Conservation (phyloP, 2,329 filamentous ascomycete species). For the Fusarium illudens region DNA sequence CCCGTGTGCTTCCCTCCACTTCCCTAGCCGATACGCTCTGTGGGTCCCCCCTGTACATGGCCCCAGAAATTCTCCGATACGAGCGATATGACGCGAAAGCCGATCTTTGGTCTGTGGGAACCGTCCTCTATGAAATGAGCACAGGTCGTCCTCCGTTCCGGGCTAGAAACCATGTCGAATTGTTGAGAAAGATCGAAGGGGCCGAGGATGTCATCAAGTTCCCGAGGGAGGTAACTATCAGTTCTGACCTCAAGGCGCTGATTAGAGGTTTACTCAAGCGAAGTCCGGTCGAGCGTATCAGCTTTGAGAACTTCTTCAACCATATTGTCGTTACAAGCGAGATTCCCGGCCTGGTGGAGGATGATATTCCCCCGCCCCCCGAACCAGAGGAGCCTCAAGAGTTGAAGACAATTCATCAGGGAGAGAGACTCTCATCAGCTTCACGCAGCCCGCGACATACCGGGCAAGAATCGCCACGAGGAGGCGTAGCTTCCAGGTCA, state of each 20-base stretch:
- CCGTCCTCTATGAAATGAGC: constrained; percentile 95
- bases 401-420: constrained; percentile 45
- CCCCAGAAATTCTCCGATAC: constrained; percentile 94
- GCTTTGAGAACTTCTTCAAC: constrained; percentile 85
- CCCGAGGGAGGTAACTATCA: constrained; percentile 74
- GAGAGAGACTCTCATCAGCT: constrained; percentile 41
- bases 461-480: constrained; percentile 49
- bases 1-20: constrained; percentile 86
- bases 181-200: constrained; percentile 90
- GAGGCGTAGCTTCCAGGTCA: constrained; percentile 47
- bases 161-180: constrained; percentile 92
- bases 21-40: constrained; percentile 95
- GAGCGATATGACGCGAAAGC: constrained; percentile 98
- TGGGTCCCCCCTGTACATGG: constrained; percentile 98
- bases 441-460: constrained; percentile 48
- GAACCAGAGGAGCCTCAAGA: constrained; percentile 51
- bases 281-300: constrained; percentile 84
- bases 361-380: constrained; percentile 67
- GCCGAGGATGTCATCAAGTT: constrained; percentile 88
- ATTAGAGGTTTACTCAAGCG: constrained; percentile 85
- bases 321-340: constrained; percentile 75
- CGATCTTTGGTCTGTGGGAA: constrained; percentile 97
- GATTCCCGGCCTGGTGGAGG: constrained; percentile 83
- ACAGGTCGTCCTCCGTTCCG: constrained; percentile 89
- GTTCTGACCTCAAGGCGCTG: constrained; percentile 78